Evolutionary conservation across 306 rosid genomes (phyloP).

Genomic region (Leucaena leucocephala): DNA sequence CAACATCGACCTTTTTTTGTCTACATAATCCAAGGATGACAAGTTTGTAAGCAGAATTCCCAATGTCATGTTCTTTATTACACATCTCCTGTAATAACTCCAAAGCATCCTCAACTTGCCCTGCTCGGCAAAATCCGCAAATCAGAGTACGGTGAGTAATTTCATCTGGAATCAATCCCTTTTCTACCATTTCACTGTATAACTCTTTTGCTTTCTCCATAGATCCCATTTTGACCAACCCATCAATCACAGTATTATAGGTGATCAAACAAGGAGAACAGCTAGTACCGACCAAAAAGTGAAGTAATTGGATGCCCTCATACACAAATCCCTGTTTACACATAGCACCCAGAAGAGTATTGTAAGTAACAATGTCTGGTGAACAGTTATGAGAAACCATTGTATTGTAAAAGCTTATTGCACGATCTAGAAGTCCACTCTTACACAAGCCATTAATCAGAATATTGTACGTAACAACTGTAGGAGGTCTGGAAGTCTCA

Average conservation of each 20-base stretch:
- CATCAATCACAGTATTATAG: constrained; percentile 75
- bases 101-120: constrained; percentile 64
- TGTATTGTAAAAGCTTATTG: constrained; percentile 56
- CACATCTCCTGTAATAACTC: constrained; percentile 55
- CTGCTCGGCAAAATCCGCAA: constrained; percentile 63
- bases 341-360: constrained; percentile 74
- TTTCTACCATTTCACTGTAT: constrained; percentile 59
- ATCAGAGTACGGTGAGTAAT: constrained; percentile 68
- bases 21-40: constrained; percentile 74
- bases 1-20: constrained; percentile 60
- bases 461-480: constrained; percentile 75
- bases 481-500: constrained; percentile 55
- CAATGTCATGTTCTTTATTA: constrained; percentile 44
- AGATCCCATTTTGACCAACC: constrained; percentile 55
- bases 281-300: constrained; percentile 50
- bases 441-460: constrained; percentile 78
- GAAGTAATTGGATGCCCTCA: constrained; percentile 64
- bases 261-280: constrained; percentile 75
- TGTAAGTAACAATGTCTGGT: constrained; percentile 82
- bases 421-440: constrained; percentile 68
- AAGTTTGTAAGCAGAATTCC: constrained; percentile 49
- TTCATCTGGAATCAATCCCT: constrained; percentile 69
- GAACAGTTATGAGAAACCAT: constrained; percentile 68
- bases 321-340: constrained; percentile 77
- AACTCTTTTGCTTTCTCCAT: constrained; percentile 67